These are phyloP conservation scores for Perkinsus chesapeaki DNA, from an alignment of 169 alveolate genomes.

Conservation along the genomic window DNA sequence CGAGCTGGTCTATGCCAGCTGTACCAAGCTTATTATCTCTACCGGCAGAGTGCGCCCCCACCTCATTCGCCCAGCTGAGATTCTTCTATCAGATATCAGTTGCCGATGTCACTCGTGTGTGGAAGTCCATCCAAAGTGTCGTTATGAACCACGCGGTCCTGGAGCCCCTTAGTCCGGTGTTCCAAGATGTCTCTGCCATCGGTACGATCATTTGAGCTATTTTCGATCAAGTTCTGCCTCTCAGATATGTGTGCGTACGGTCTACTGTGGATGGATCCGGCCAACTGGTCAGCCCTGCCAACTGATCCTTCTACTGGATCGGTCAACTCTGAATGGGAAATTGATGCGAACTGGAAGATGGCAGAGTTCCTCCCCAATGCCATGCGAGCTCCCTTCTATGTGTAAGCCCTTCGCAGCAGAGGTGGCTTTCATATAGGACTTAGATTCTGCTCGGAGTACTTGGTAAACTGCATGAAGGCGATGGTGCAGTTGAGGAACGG, in stretches of 20 bases:
- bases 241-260: background rate
- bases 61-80: background rate
- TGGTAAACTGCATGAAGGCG: background rate
- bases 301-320: background rate
- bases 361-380: background rate
- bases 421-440: background rate
- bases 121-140: background rate
- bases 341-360: background rate
- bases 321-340: background rate
- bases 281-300: background rate
- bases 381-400: background rate
- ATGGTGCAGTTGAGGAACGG: background rate
- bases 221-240: no score
- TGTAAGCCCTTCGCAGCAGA: background rate
- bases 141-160: background rate
- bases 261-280: background rate
- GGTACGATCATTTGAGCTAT: no score
- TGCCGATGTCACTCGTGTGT: background rate
- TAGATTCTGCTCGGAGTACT: background rate
- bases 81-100: background rate
- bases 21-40: background rate
- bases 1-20: background rate
- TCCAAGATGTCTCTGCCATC: background rate
- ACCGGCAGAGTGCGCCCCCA: background rate
- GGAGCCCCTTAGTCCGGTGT: background rate